A percentile compares a stretch with the other conserved stretches of the same genome.
phyloP scores from a whole-genome alignment of 1,139 yeast genomes.

The Taiozyma sp. region DNA sequence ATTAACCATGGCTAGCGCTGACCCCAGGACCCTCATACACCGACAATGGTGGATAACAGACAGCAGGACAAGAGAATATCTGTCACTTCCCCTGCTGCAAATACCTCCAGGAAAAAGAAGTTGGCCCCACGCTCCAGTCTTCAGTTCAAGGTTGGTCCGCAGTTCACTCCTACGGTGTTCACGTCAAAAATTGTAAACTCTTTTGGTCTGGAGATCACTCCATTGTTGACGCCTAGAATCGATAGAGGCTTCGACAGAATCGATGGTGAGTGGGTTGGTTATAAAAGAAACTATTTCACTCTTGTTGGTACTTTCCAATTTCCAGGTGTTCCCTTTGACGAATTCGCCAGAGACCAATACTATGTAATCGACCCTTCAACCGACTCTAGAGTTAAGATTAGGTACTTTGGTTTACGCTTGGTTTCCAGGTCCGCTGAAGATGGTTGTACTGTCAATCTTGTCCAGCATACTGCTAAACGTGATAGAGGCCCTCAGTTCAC shows the following conservation, averaged over 20 bases:
- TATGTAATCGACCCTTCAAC: slow-evolving; percentile 22
- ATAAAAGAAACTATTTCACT: slow-evolving; percentile 62
- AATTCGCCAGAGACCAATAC: slow-evolving; percentile 23
- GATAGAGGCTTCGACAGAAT: slow-evolving; percentile 59
- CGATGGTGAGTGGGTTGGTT: slow-evolving; percentile 60
- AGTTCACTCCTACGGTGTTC: slow-evolving; percentile 35
- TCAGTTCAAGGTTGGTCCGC: slow-evolving; percentile 66
- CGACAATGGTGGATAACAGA: neutral
- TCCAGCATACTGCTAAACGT: slow-evolving; percentile 68
- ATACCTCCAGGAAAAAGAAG: slow-evolving; percentile 23
- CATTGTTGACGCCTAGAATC: slow-evolving; percentile 47
- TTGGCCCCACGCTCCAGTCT: slow-evolving; percentile 58
- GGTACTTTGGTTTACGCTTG: slow-evolving; percentile 53
- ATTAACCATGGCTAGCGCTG: neutral
- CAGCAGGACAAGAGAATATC: neutral
- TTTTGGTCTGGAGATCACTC: slow-evolving; percentile 29
- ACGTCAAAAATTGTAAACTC: slow-evolving; percentile 27
- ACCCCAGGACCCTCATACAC: neutral
- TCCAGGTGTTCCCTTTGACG: slow-evolving; percentile 25
- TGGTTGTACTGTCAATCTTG: slow-evolving; percentile 40
- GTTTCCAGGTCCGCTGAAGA: slow-evolving; percentile 54
- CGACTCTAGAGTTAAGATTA: slow-evolving; percentile 32
- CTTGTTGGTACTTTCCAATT: slow-evolving; percentile 46
- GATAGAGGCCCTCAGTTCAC: slow-evolving; percentile 65
- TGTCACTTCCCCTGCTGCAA: neutral